Base-by-base conservation (phyloP, 306 rosid genomes). In the Trifolium repens region DNA sequence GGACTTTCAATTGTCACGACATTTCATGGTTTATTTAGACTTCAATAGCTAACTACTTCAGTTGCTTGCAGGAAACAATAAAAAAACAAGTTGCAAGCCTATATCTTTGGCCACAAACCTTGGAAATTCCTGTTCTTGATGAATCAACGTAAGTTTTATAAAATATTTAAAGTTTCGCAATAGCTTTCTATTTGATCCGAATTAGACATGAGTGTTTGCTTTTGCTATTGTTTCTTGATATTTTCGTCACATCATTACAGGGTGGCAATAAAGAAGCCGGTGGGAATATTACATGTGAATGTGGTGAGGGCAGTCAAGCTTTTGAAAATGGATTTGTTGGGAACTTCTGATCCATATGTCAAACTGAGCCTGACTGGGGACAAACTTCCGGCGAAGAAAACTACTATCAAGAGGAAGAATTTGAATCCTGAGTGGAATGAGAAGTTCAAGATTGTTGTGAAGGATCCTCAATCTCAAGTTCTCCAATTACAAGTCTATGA, bases 381-480 rank as follows among this genome's bases (percentile, higher is more conserved):
- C 77, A 90, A 86, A 79, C 85, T 90, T 30, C 85, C 96, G 2
- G 74, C 90, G 24, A 94, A 81, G 88, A 89, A 87, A 90, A 94
- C 97, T 52, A 86, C 90, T 8, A 49, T 94, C 77, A 91, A 90
- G 84, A 88, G 81, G 84, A 91, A 76, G 66, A 90, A 88, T 81
- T 85, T 94, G 90, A 94, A 94, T 76, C 97, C 98, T 0, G 91
- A 61, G 81, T 94, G 98, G 98, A 91, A 94, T 60, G 98, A 91
- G 82, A 91, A 88, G 78, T 94, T 94, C 91, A 94, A 87, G 86
- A 77, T 94, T 71, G 80, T 91, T 64, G 97, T 94, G 78, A 88
- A 86, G 73, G 94, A 94, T 37, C 98, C 97, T 42, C 72, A 81
- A 44, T 81, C 92, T 71, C 98, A 94, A 90, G 94, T 85, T 74